Percentiles rank a stretch among this genome's conserved stretches.
Conservation (phyloP, 805 yeast species). For the Candida cerambycidarum region DNA sequence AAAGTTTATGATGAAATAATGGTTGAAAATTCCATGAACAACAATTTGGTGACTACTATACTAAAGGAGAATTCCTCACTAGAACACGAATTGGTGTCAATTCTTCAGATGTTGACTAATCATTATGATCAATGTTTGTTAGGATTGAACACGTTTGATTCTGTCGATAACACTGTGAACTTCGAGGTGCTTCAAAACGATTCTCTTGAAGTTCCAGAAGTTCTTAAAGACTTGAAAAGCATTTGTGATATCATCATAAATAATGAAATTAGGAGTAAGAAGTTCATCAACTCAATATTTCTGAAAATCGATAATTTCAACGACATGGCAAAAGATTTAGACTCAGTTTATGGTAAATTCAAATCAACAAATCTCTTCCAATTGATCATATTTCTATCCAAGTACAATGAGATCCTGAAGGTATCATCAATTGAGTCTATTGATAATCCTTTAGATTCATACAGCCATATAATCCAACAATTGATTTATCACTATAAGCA, state of each 20-base stretch:
- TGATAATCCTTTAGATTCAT: constrained; percentile 19
- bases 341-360: constrained; percentile 19
- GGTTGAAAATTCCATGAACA: constrained; percentile 18
- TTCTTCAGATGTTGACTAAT: constrained; percentile 68
- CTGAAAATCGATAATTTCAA: constrained; percentile 17
- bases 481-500: constrained; percentile 37
- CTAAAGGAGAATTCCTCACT: constrained; percentile 45
- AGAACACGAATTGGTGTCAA: constrained; percentile 69
- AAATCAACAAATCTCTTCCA: constrained; percentile 26
- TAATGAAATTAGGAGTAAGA: constrained; percentile 33
- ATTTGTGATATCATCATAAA: constrained; percentile 35
- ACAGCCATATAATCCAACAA: constrained; percentile 27
- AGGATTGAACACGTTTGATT: constrained; percentile 41
- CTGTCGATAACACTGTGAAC: constrained; percentile 24
- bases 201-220: constrained; percentile 55
- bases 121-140: constrained; percentile 79
- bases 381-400: constrained; percentile 21
- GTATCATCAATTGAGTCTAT: constrained; percentile 14
- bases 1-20: constrained; percentile 21
- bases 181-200: constrained; percentile 52
- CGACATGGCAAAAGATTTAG: constrained; percentile 16
- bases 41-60: constrained; percentile 21
- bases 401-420: constrained; percentile 16
- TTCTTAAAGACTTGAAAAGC: constrained; percentile 46
- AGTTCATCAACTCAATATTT: constrained; percentile 17